Percentiles rank a stretch among this genome's conserved stretches.
Evolutionary conservation across 1,284 basidiomycete species (phyloP).

Genomic region (Takashimella koratensis): DNA sequence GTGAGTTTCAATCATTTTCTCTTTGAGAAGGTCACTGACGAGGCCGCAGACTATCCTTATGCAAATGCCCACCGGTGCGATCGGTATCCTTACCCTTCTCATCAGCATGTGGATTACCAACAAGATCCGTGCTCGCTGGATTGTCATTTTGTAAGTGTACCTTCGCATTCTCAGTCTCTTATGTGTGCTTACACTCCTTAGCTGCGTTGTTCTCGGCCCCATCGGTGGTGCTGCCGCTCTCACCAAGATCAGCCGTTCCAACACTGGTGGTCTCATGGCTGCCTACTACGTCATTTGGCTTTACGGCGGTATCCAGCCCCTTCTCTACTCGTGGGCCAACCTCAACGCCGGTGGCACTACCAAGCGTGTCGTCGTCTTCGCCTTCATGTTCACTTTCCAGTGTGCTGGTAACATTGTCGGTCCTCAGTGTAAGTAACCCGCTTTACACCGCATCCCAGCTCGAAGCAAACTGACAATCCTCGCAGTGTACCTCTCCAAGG

Average conservation of each 20-base stretch:
- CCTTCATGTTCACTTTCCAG: conserved; percentile 17
- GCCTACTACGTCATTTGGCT: conserved; percentile 49
- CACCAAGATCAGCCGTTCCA: conserved; percentile 44
- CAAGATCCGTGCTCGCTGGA: conserved; percentile 53
- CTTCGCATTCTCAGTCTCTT: conserved; percentile 47
- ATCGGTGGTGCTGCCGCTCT: conserved; percentile 51
- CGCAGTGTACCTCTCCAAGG: conserved; percentile 21
- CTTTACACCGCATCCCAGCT: background rate
- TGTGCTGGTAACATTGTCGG: conserved; percentile 19
- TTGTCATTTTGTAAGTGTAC: too few relatives aligned
- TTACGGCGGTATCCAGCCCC: conserved; percentile 6
- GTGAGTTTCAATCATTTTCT: background rate
- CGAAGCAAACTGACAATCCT: conserved; percentile 14
- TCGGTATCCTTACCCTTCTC: conserved; percentile 51
- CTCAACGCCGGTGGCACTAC: conserved; percentile 27
- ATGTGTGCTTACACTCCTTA: conserved; percentile 43
- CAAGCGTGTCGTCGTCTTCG: conserved; percentile 26
- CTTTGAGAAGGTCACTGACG: too few relatives aligned
- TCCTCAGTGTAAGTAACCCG: conserved; percentile 1
- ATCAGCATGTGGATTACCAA: conserved; percentile 50
- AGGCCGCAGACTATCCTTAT: too few relatives aligned
- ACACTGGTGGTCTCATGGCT: conserved; percentile 37
- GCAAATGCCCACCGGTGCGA: conserved; percentile 50
- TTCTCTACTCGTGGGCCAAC: conserved; percentile 24
- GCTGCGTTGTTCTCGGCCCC: conserved; percentile 45